These are phyloP conservation scores for Verticillium isaacii DNA, from an alignment of 2,329 filamentous ascomycete species.

Conservation along the genomic window DNA sequence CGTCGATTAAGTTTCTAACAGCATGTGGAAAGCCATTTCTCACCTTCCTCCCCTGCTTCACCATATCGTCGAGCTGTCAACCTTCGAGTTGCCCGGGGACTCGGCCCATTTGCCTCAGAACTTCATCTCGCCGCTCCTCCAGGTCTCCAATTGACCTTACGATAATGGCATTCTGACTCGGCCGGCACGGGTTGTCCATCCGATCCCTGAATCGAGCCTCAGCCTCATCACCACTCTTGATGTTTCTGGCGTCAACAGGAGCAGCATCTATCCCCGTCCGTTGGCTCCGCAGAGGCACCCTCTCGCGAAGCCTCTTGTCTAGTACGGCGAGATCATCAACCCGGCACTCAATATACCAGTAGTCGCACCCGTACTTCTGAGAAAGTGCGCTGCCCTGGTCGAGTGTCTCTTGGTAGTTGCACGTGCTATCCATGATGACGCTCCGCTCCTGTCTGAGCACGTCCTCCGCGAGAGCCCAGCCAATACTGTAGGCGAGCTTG, in stretches of 20 bases:
- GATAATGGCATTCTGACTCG: slow-evolving; percentile 15
- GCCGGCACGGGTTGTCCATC: slow-evolving; percentile 24
- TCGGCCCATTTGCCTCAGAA: slow-evolving; percentile 16
- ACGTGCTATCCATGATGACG: slow-evolving; percentile 32
- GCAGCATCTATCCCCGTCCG: slow-evolving; percentile 18
- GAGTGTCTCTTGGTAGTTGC: slow-evolving; percentile 26
- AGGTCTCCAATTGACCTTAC: slow-evolving; percentile 18
- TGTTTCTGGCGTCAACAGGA: slow-evolving; percentile 13
- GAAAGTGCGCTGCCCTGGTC: slow-evolving; percentile 23
- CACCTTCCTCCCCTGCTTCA: no score
- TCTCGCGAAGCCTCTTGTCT: slow-evolving; percentile 19
- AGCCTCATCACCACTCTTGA: slow-evolving; percentile 8
- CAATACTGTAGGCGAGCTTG: slow-evolving; percentile 24
- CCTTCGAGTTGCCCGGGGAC: no score
- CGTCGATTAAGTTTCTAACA: no score
- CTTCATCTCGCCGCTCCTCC: slow-evolving; percentile 14
- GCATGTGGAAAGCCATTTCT: no score
- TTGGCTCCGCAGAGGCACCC: slow-evolving; percentile 23
- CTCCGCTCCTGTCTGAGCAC: slow-evolving; percentile 25
- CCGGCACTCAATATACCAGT: slow-evolving; percentile 27
- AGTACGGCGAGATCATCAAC: slow-evolving; percentile 23
- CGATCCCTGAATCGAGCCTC: slow-evolving; percentile 19
- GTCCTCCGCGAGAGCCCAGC: slow-evolving; percentile 29
- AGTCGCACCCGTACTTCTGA: slow-evolving; percentile 8
- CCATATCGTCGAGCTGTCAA: no score